Evolutionary conservation across 2,329 filamentous ascomycete species (phyloP).

Genomic region (Trichoderma cornu-damae): DNA sequence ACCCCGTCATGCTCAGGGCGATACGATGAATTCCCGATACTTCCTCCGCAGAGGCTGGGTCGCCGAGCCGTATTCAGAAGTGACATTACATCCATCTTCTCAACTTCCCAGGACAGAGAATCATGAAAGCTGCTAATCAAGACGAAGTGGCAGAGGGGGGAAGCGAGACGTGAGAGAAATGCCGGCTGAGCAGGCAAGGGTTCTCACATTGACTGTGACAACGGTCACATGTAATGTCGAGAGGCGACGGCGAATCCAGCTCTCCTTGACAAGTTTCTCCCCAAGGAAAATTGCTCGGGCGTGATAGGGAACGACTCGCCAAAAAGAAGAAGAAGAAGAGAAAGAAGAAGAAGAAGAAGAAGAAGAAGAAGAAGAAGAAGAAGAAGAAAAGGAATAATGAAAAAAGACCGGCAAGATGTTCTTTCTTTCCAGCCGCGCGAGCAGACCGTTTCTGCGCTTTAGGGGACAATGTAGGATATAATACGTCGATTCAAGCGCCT

Average conservation of each 20-base stretch:
- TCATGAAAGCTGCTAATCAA: not conserved
- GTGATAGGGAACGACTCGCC: not conserved
- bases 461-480: not conserved
- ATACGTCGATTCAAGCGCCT: not conserved
- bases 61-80: conserved; percentile 36
- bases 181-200: not conserved
- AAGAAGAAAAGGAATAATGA: too few species aligned
- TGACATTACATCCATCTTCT: conserved; percentile 39
- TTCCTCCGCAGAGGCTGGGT: conserved; percentile 6
- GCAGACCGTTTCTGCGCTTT: not conserved
- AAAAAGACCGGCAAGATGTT: too few species aligned
- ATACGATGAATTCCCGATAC: conserved; percentile 19
- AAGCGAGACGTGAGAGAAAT: not conserved
- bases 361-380: too few species aligned
- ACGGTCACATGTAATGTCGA: not conserved
- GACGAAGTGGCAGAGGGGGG: not conserved
- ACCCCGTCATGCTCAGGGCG: conserved; percentile 1
- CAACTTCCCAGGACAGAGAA: not conserved
- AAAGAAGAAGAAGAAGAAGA: too few species aligned
- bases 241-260: not conserved
- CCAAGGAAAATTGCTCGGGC: not conserved
- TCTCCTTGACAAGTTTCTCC: not conserved
- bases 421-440: not conserved
- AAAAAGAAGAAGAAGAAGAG: too few species aligned
- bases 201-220: not conserved